These are phyloP conservation scores for Firmiana major DNA, from an alignment of 345 rosid species.

Conservation along the genomic window DNA sequence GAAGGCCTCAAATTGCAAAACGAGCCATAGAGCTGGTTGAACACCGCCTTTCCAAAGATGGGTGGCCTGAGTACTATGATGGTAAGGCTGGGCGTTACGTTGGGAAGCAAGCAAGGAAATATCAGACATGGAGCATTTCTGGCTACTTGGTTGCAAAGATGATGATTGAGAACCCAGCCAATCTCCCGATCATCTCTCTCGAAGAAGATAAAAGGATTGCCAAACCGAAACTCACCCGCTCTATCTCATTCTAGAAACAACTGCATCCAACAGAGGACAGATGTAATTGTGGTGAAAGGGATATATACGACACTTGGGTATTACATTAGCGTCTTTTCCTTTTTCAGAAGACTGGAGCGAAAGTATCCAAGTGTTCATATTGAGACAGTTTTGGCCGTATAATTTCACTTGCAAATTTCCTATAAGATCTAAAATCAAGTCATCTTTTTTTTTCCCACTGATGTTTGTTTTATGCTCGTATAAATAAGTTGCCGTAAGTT, in stretches of 20 bases:
- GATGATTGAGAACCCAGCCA: slow-evolving; percentile 2
- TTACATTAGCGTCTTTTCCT: neutral
- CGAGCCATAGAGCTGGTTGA: slow-evolving; percentile 43
- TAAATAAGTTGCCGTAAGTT: neutral
- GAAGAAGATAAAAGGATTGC: slow-evolving; percentile 1
- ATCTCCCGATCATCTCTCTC: neutral
- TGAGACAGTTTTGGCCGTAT: neutral
- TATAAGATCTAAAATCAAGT: neutral
- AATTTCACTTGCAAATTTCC: neutral
- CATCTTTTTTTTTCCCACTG: neutral
- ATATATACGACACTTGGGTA: neutral
- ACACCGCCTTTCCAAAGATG: slow-evolving; percentile 41
- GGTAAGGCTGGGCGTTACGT: slow-evolving; percentile 45
- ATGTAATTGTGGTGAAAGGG: neutral
- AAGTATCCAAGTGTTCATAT: neutral
- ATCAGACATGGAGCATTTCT: slow-evolving; percentile 39
- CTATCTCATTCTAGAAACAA: neutral
- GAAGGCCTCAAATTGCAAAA: slow-evolving; percentile 50
- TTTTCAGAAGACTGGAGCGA: neutral
- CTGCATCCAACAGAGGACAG: neutral
- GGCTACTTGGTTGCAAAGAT: slow-evolving; percentile 5
- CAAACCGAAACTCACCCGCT: neutral
- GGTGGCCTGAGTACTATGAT: slow-evolving; percentile 59
- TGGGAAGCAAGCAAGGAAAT: slow-evolving; percentile 54
- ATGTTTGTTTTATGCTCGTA: neutral